Evolutionary conservation across 1,139 yeast genomes (phyloP), one percentile per base, ranked within the genome.

Genomic region (Candida albicans): DNA sequence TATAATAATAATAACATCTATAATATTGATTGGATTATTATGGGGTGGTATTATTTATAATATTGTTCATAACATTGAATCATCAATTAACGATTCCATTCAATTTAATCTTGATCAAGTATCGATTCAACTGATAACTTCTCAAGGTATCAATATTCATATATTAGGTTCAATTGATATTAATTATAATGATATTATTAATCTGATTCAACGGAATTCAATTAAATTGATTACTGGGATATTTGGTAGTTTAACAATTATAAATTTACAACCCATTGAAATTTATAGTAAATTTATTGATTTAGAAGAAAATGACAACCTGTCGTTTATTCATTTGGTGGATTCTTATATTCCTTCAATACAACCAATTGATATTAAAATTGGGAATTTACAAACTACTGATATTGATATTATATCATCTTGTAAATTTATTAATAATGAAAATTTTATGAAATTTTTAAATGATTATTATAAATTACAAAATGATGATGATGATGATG

Each of bases 321-420:
- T 47, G 1, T 57, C 56, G 4, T 51, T 54, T 35, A 38, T 51
- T 9, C 70, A 67, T 45, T 49, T 64, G 31, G 47, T 60, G 9
- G 60, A 67, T 43, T 39, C 52, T 1, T 49, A 43, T 15, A 64
- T 67, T 2, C 70, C 52, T 1, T 49, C 43, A 14, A 64, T 67
- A 3, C 69, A 71, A 2, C 60, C 57, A 11, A 28, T 68, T 4
- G 43, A 51, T 2, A 52, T 67, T 2, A 54, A 53, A 30, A 49
- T 67, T 14, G 41, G 50, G 7, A 56, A 65, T 39, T 50, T 53
- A 3, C 50, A 58, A 5, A 33, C 47, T 9, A 62, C 68, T 2
- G 52, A 55, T n/a, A 46, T 68, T 31, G 67, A 65, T 42, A 55
- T 67, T 32, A 48, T 56, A 9, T 54, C 62, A 13, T 53, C 56